Conservation (phyloP, 2,329 filamentous ascomycete genomes). For the Phoma sp. region DNA sequence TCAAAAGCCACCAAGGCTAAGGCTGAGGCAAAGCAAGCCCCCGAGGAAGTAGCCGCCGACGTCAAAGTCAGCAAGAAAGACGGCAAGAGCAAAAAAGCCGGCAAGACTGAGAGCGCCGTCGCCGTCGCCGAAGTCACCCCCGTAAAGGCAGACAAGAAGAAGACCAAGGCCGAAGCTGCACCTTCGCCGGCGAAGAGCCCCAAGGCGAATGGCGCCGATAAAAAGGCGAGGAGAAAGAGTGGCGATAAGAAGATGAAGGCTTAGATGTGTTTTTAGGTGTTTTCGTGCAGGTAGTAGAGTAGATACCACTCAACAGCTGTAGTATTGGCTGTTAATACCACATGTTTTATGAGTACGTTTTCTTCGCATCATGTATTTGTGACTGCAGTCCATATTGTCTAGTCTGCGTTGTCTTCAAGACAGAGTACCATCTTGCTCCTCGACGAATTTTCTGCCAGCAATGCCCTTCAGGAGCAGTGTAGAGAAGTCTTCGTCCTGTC, state of each 20-base stretch:
- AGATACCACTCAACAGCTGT: not conserved
- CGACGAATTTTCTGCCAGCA: too few relatives aligned
- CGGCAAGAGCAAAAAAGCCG: constrained; percentile 24
- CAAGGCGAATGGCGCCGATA: constrained; percentile 9
- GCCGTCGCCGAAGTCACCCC: constrained; percentile 15
- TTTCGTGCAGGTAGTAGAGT: too few relatives aligned
- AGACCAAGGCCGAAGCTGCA: not conserved
- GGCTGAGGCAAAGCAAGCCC: constrained; percentile 7
- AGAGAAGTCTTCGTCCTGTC: too few relatives aligned
- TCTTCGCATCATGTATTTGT: not conserved
- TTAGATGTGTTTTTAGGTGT: constrained; percentile 2
- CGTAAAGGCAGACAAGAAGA: constrained; percentile 20
- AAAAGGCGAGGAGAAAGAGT: constrained; percentile 31
- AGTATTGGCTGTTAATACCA: not conserved
- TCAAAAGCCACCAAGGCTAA: constrained; percentile 18
- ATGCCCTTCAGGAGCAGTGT: too few relatives aligned
- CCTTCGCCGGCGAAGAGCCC: not conserved
- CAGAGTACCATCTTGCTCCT: too few relatives aligned
- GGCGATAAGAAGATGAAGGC: constrained; percentile 30
- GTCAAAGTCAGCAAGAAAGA: constrained; percentile 19
- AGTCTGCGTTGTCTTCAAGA: too few relatives aligned
- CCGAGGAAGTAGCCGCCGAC: not conserved
- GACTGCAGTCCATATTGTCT: too few relatives aligned
- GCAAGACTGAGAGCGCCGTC: constrained; percentile 10
- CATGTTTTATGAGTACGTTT: not conserved